Evolutionary conservation across 495 filamentous ascomycete genomes (phyloP).

Genomic region (Aspergillus mulundensis): DNA sequence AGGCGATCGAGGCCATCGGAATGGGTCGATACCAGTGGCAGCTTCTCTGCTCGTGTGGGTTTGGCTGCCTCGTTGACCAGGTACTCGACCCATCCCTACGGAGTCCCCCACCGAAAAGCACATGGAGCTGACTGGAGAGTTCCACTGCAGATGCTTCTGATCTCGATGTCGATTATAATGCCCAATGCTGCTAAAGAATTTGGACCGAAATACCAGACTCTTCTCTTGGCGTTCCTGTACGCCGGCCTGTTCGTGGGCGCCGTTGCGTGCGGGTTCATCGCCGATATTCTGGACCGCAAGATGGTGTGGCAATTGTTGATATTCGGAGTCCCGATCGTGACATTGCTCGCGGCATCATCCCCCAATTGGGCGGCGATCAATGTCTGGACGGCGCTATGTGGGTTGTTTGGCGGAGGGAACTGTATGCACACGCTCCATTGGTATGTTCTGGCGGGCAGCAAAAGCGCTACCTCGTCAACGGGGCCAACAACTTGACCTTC

Average conservation of each 20-base stretch:
- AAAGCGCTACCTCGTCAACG: conserved; percentile 11
- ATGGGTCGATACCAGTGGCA: conserved; percentile 11
- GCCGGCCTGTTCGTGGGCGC: conserved; percentile 3
- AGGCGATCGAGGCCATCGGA: conserved; percentile 10
- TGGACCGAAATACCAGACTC: neutral
- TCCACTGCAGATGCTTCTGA: conserved; percentile 7
- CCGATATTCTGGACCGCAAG: conserved; percentile 6
- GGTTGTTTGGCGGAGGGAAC: conserved; percentile 4
- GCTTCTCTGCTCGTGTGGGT: conserved; percentile 2
- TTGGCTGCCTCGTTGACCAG: conserved; percentile 13
- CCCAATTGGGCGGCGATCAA: conserved; percentile 1
- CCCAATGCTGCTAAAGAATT: conserved; percentile 7
- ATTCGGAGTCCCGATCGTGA: conserved; percentile 8
- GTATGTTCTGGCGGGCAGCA: conserved; percentile 9
- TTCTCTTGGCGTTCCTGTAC: conserved; percentile 2
- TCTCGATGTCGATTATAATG: conserved; percentile 6
- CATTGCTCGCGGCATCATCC: neutral
- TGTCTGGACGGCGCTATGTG: neutral
- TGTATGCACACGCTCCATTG: too few relatives aligned
- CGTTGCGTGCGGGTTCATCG: neutral
- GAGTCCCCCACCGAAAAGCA: too few relatives aligned
- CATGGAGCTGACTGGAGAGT: neutral
- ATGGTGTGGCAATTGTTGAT: conserved; percentile 5
- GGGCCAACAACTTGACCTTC: conserved; percentile 10
- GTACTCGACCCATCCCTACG: neutral